phyloP scores from a whole-genome alignment of 208 protist genomes.

The Trypanosoma mega region DNA sequence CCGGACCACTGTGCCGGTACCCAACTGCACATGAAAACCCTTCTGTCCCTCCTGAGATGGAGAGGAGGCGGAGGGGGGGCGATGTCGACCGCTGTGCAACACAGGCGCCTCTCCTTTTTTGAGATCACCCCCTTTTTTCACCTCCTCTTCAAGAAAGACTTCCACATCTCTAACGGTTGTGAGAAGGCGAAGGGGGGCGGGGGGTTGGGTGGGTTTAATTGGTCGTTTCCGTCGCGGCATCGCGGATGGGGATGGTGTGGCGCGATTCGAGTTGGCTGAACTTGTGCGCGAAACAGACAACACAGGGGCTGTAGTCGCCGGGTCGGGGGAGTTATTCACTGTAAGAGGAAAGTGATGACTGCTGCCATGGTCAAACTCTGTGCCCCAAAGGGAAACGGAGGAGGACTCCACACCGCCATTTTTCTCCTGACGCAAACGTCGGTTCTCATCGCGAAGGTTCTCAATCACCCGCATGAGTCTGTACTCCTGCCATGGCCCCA shows the following conservation, averaged over 20 bases:
- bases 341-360: constrained; percentile 23
- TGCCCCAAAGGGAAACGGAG: neutral
- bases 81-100: neutral
- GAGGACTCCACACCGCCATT: neutral
- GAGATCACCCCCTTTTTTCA: too few relatives aligned
- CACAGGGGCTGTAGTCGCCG: neutral
- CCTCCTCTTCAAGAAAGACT: constrained; percentile 20
- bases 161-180: constrained; percentile 12
- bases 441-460: constrained; percentile 36
- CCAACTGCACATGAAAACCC: constrained; percentile 9
- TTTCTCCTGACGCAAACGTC: constrained; percentile 12
- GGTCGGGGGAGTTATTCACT: neutral
- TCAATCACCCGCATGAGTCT: constrained; percentile 63
- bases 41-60: neutral
- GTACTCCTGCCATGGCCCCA: constrained; percentile 72
- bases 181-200: neutral
- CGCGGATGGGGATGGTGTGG: neutral
- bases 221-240: neutral
- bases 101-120: neutral
- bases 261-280: neutral
- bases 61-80: neutral
- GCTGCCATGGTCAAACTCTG: neutral
- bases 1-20: constrained; percentile 8
- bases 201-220: neutral
- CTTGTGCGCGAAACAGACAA: too few relatives aligned